These are phyloP conservation scores for Fusarium succisae DNA, from an alignment of 2,329 filamentous ascomycete species.

Conservation along the genomic window DNA sequence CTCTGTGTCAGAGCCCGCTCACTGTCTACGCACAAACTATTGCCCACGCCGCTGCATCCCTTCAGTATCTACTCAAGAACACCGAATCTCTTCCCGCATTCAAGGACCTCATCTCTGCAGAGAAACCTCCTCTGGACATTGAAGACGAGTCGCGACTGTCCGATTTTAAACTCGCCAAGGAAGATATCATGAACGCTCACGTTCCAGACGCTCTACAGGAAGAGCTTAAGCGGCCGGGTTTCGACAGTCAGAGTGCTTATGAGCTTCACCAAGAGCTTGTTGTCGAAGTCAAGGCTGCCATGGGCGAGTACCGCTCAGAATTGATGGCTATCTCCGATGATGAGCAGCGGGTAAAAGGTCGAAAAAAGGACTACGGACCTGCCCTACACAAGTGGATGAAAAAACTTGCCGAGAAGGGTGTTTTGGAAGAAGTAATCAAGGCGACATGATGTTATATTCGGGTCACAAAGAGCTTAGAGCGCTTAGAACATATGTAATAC, in stretches of 20 bases:
- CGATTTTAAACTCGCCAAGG: slow-evolving; percentile 44
- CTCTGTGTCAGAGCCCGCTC: slow-evolving; percentile 75
- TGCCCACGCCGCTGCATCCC: slow-evolving; percentile 52
- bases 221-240: slow-evolving; percentile 11
- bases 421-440: slow-evolving; percentile 58
- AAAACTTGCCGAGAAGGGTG: slow-evolving; percentile 72
- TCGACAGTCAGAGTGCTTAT: slow-evolving; percentile 43
- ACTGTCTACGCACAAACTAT: slow-evolving; percentile 58
- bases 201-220: slow-evolving; percentile 27
- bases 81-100: slow-evolving; percentile 36
- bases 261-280: slow-evolving; percentile 52
- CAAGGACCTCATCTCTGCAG: slow-evolving; percentile 32
- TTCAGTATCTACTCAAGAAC: slow-evolving; percentile 51
- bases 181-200: slow-evolving; percentile 37
- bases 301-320: slow-evolving; percentile 60
- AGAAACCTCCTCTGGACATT: slow-evolving; percentile 35
- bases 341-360: slow-evolving; percentile 60
- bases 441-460: slow-evolving; percentile 18
- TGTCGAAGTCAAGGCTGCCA: slow-evolving; percentile 53
- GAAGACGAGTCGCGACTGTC: slow-evolving; percentile 39
- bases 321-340: slow-evolving; percentile 56
- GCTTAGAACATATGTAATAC: background rate
- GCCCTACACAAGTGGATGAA: slow-evolving; percentile 75
- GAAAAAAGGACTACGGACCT: slow-evolving; percentile 74
- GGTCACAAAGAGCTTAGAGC: background rate